Base-by-base conservation (phyloP, 1,139 yeast genomes). In the Scheffersomyces titani region DNA sequence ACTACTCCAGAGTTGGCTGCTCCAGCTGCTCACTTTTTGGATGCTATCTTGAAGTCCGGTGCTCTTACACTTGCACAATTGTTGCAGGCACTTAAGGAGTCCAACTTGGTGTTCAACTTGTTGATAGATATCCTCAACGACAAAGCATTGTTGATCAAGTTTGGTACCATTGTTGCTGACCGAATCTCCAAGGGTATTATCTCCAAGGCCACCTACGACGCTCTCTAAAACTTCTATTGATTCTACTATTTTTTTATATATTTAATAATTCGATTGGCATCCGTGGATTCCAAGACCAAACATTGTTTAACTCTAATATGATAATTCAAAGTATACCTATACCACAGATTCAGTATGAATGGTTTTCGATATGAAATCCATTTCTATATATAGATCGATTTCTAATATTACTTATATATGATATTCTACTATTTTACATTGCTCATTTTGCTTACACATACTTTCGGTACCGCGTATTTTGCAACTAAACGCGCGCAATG, bases 11-110 rank as follows among this genome's bases (percentile, higher is more conserved):
- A 67, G 22, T 67, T 72, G 55, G 65, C 73, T 13, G 64, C 58
- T 19, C 73, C 75, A 6, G 61, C 69, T 21, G 75, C 76, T 16
- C 70, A 68, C 55, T 70, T 72, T 51, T 63, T 71, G 57, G 61
- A 64, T 22, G 63, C 60, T 48, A 64, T 72, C 53, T 59, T 71
- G 54, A 63, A 63, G 49, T 68, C 75, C 3, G 66, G 65, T 47
- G 73, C 73, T 2, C 61, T 70, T 45, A 59, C 71, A 7, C 55
- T 70, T 47, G 47, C 57, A 19, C 70, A 70, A 36, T 61, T 72
- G 50, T 55, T 67, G 44, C 60, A 53, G 20, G 71, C 73, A 5
- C 63, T 71, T 55, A 65, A 66, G 56, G 65, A 69, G 44, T 69
- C 74, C 7, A 62, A 68, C 51, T 58, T 68, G 47, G 55, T 72